Percentiles rank a stretch among this genome's conserved stretches.
phyloP scores from a whole-genome alignment of 371 early-diverging fungal species.

The Rhizomucor miehei region DNA sequence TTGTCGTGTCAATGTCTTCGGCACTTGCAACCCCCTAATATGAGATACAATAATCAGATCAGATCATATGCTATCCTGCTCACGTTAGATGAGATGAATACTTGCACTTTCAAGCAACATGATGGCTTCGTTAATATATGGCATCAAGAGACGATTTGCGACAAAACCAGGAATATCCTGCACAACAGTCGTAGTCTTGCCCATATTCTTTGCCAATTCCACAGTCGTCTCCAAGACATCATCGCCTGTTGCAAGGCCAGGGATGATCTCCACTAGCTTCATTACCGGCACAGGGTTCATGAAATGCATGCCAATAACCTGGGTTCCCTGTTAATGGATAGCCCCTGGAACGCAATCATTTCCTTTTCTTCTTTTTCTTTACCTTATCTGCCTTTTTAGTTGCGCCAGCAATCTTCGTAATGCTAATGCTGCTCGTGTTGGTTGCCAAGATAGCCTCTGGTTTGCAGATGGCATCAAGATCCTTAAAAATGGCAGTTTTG shows the following conservation, averaged over 20 bases:
- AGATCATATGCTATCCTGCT: background rate
- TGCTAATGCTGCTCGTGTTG: slow-evolving; percentile 75
- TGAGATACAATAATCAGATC: background rate
- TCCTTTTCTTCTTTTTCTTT: background rate
- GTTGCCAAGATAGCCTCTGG: slow-evolving; percentile 87
- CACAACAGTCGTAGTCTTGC: slow-evolving; percentile 87
- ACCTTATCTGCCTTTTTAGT: slow-evolving; percentile 79
- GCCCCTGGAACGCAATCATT: background rate
- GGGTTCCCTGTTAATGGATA: background rate
- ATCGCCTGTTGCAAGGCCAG: slow-evolving; percentile 82
- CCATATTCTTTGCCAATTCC: slow-evolving; percentile 81
- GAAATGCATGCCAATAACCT: slow-evolving; percentile 91
- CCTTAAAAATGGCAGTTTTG: slow-evolving; percentile 81
- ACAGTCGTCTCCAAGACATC: slow-evolving; percentile 73
- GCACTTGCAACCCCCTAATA: slow-evolving; percentile 84
- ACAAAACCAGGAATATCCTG: slow-evolving; percentile 97
- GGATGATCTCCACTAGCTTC: slow-evolving; percentile 97
- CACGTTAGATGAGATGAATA: background rate
- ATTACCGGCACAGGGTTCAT: slow-evolving; percentile 98
- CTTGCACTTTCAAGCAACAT: slow-evolving; percentile 84
- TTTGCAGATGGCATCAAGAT: slow-evolving; percentile 69
- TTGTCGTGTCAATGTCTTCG: slow-evolving; percentile 97
- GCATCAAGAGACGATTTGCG: slow-evolving; percentile 96
- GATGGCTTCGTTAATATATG: slow-evolving; percentile 97
- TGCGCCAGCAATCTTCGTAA: slow-evolving; percentile 88